Percentiles rank a stretch among this genome's conserved stretches.
phyloP scores from a whole-genome alignment of 2,329 filamentous ascomycete genomes.

The Tympanopsis confertula region DNA sequence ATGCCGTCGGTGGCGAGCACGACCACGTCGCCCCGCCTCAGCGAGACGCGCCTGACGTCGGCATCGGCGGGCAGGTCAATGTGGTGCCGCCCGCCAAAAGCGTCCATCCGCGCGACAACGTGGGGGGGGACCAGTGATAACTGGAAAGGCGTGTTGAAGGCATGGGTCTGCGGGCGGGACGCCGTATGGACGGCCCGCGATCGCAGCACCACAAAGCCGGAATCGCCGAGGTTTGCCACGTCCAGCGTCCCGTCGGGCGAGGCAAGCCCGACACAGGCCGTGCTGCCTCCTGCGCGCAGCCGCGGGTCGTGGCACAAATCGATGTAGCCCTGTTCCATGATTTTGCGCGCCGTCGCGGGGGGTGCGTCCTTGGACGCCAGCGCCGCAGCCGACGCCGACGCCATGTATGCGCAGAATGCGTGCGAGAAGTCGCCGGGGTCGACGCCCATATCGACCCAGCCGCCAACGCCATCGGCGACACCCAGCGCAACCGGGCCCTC shows the following conservation, averaged over 20 bases:
- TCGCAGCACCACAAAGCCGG: neutral
- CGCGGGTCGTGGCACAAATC: neutral
- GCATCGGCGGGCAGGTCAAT: neutral
- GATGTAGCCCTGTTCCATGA: neutral
- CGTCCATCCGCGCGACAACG: neutral
- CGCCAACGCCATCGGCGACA: neutral
- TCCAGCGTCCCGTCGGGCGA: neutral
- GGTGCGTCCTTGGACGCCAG: neutral
- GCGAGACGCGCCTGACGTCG: neutral
- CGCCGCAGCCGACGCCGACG: no score
- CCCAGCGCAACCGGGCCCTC: neutral
- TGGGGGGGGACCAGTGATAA: neutral
- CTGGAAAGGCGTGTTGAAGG: neutral
- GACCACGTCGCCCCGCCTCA: neutral
- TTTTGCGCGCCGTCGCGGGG: neutral
- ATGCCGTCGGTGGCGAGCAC: neutral
- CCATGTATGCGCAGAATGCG: neutral
- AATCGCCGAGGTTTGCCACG: neutral
- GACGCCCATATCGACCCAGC: neutral
- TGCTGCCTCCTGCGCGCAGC: neutral
- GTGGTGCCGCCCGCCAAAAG: neutral
- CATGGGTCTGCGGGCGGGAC: neutral
- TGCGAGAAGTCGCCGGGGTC: neutral
- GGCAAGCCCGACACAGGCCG: neutral
- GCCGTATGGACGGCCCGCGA: neutral